Evolutionary conservation across 148 eudicot species (phyloP).

Genomic region (Rhododendron ferrugineum): DNA sequence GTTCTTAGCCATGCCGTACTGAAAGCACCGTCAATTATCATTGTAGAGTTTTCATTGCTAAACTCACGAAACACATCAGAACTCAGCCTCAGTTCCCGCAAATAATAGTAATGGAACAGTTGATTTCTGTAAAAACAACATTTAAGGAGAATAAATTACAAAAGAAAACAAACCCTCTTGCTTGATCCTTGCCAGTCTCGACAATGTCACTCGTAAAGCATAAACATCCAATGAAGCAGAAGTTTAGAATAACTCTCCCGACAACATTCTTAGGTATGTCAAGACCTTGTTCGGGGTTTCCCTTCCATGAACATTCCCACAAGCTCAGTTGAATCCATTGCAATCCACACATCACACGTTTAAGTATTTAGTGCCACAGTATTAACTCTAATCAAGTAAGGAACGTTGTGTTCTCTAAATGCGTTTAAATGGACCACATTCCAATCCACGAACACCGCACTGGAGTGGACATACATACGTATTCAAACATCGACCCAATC

Average conservation of each 20-base stretch:
- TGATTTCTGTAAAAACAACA: neutral
- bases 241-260: neutral
- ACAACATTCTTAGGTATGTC: neutral
- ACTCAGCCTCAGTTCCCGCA: constrained; percentile 75
- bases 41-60: constrained; percentile 46
- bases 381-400: neutral
- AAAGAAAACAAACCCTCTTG: neutral
- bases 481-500: neutral
- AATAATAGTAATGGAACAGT: constrained; percentile 16
- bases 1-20: constrained; percentile 76
- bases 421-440: neutral
- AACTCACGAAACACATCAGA: constrained; percentile 64
- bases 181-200: neutral
- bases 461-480: neutral
- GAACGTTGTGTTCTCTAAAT: neutral
- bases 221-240: neutral
- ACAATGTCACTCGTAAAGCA: neutral
- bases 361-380: neutral
- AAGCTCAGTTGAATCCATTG: neutral
- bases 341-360: neutral
- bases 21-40: constrained; percentile 68
- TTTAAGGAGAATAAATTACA: neutral
- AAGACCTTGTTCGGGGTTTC: neutral
- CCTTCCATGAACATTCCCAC: neutral
- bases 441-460: neutral